Conservation (phyloP, 2,329 filamentous ascomycete genomes). For the Leptographium galeiforme region DNA sequence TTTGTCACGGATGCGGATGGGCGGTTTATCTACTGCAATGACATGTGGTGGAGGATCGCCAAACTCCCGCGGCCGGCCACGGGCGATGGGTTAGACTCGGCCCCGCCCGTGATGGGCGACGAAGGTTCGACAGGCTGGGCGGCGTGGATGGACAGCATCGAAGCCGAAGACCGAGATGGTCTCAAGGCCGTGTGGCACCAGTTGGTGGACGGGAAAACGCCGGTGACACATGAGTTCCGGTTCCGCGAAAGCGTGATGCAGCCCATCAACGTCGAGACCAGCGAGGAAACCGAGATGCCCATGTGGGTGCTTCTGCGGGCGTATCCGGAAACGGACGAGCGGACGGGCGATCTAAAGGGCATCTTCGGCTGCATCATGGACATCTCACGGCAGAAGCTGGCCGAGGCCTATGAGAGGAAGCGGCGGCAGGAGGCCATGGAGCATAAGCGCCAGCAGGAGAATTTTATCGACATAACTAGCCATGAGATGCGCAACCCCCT, state of each 20-base stretch:
- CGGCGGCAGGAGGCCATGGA: slow-evolving; percentile 71
- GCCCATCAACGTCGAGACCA: slow-evolving; percentile 44
- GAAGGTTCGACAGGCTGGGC: not conserved
- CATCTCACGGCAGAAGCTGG: slow-evolving; percentile 75
- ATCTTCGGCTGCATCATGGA: slow-evolving; percentile 75
- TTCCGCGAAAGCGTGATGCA: slow-evolving; percentile 61
- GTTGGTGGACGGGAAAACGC: slow-evolving; percentile 45
- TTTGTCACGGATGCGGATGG: slow-evolving; percentile 67
- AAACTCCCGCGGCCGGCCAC: slow-evolving; percentile 46
- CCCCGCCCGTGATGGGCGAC: not conserved
- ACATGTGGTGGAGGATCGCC: slow-evolving; percentile 63
- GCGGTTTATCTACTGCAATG: slow-evolving; percentile 66
- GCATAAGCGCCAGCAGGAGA: slow-evolving; percentile 58
- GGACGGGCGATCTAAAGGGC: slow-evolving; percentile 52
- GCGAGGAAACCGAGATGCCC: slow-evolving; percentile 19
- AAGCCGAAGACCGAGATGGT: slow-evolving; percentile 47
- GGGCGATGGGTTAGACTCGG: slow-evolving; percentile 26
- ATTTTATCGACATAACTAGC: slow-evolving; percentile 62
- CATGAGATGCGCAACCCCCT: slow-evolving; percentile 69
- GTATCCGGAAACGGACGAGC: slow-evolving; percentile 55
- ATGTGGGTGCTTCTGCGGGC: slow-evolving; percentile 70
- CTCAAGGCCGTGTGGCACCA: slow-evolving; percentile 49
- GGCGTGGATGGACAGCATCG: slow-evolving; percentile 60
- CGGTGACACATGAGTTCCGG: slow-evolving; percentile 59
- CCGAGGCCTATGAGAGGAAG: slow-evolving; percentile 65